phyloP scores from a whole-genome alignment of 2,329 filamentous ascomycete species.

The Fusarium liriodendri region DNA sequence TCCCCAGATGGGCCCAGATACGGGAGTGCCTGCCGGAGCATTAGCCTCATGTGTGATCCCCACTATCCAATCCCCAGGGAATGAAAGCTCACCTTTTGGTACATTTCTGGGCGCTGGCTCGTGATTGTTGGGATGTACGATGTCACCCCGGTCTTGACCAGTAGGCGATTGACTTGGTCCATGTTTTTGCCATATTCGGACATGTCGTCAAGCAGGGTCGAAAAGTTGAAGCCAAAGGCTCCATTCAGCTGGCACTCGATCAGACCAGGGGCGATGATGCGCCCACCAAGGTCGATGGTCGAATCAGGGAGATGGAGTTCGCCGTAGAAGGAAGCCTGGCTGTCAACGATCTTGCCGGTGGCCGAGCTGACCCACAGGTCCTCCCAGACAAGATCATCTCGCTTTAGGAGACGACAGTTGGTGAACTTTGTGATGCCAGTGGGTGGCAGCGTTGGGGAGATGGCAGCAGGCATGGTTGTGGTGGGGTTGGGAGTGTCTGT shows the following conservation, averaged over 20 bases:
- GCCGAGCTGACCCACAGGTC: conserved; percentile 91
- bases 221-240: conserved; percentile 93
- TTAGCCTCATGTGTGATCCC: conserved; percentile 40
- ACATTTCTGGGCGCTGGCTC: conserved; percentile 83
- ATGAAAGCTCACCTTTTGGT: conserved; percentile 70
- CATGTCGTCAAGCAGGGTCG: conserved; percentile 76
- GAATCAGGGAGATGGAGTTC: conserved; percentile 76
- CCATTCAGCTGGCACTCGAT: conserved; percentile 95
- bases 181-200: conserved; percentile 79
- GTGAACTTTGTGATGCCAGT: conserved; percentile 85
- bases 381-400: conserved; percentile 73
- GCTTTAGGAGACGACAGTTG: conserved; percentile 83
- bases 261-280: conserved; percentile 85
- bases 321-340: conserved; percentile 75
- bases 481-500: conserved; percentile 6
- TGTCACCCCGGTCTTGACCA: conserved; percentile 86
- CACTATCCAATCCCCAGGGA: conserved; percentile 13
- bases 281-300: conserved; percentile 82
- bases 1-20: conserved; percentile 79
- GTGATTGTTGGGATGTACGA: conserved; percentile 89
- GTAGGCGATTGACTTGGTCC: conserved; percentile 73
- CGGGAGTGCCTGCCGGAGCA: conserved; percentile 68
- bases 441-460: conserved; percentile 51
- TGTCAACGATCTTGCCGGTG: conserved; percentile 84
- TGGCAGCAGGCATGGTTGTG: conserved; percentile 60